Evolutionary conservation across 2,329 filamentous ascomycete genomes (phyloP), one percentile per base, ranked within the genome.

Genomic region (Macroventuria anomochaeta): DNA sequence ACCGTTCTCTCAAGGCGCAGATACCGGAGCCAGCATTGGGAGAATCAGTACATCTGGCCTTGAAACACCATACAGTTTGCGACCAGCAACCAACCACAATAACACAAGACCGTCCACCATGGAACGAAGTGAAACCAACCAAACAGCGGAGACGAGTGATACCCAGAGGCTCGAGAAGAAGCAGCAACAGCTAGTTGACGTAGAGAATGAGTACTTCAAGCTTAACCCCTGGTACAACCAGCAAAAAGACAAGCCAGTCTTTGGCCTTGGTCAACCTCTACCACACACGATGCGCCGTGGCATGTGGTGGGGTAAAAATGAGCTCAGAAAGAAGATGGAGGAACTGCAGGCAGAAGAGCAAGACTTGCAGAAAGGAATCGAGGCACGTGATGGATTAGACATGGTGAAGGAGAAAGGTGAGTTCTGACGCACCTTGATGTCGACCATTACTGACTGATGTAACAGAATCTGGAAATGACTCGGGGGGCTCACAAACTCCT

Each of bases 211-310:
- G 3, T 83, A 84, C 56, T 73, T 75, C 10, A 74, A 80, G 10
- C 71, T 84, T 3, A 84, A 85, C 44, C 82, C 82, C 2, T 77
- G 80, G 25, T 83, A 84, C 53, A 81, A 82, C 26, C 79, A 83
- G 48, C 75, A 81, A 3, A 69, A 73, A 7, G 79, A 81, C 13
- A 78, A 80, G 49, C 81, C 82, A 1, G 77, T 84, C 39, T 84
- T 82, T 77, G 78, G 80, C 66, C 65, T 84, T 44, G 81, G 80
- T 3, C 81, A 82, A 59, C 81, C 82, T 6, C 64, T 84, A 21
- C 81, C 82, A 26, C 80, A 80, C 56, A 81, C 83, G 0, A 74
- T 84, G 46, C 75, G 82, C 31, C 73, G 78, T 17, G 81, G 81
- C 10, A 84, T 83, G 81, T 62, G 61, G 53, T 65, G 73, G 72